Conservation (phyloP, 345 rosid genomes). For the Citrus medica region DNA sequence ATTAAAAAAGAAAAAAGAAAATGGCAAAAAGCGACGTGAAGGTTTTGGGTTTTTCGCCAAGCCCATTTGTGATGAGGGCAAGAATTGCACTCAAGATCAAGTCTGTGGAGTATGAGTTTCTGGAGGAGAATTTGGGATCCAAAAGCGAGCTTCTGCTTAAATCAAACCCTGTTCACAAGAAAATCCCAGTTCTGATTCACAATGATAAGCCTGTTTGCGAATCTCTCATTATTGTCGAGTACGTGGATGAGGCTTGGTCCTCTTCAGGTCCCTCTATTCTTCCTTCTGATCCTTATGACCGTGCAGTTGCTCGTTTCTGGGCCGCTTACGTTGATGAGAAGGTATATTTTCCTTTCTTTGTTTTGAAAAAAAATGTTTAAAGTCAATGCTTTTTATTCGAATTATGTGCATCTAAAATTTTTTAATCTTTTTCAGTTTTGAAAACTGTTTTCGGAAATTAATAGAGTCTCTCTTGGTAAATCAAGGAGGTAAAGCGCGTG, state of each 20-base stretch:
- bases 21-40: slow-evolving; percentile 47
- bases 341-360: slow-evolving; percentile 23
- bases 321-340: slow-evolving; percentile 63
- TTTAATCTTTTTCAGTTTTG: neutral
- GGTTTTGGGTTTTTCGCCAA: slow-evolving; percentile 73
- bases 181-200: too few species aligned
- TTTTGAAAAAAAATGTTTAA: neutral
- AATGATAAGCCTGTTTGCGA: too few species aligned
- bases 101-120: slow-evolving; percentile 50
- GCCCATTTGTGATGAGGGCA: slow-evolving; percentile 73
- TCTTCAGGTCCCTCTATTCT: too few species aligned
- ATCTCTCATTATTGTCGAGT: too few species aligned
- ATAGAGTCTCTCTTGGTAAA: too few species aligned
- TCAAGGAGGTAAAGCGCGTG: too few species aligned
- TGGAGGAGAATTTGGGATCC: slow-evolving; percentile 42
- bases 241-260: too few species aligned
- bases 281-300: too few species aligned
- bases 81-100: slow-evolving; percentile 71
- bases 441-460: neutral
- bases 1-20: too few species aligned
- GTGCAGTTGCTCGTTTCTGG: slow-evolving; percentile 74
- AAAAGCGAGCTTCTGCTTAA: slow-evolving; percentile 68
- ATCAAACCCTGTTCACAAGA: slow-evolving; percentile 71
- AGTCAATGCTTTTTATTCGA: neutral
- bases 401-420: too few species aligned